Base-by-base conservation (phyloP, 2,329 filamentous ascomycete genomes). In the Fusarium udum region DNA sequence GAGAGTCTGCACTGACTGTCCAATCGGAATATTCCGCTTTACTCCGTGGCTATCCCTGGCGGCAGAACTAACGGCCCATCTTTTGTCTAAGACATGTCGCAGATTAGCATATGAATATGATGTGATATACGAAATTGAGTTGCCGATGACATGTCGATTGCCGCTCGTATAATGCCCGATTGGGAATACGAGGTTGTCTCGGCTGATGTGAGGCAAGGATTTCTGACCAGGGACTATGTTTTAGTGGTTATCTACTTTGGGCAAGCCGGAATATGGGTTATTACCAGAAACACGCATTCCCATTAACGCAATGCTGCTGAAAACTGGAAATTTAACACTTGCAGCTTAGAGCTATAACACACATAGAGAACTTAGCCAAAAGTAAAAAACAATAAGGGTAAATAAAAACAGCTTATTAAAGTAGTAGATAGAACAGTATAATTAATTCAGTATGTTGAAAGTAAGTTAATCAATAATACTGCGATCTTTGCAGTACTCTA, bases 351-450 rank as follows among this genome's bases (percentile, higher is more conserved):
- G 12, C 0, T 40, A 15, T 4, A 15, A 14, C 2, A 4, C 14
- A 8, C 13, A 15, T 0, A 0, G 0, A n/a, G 0, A 15, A 10
- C 13, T 42, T 6, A n/a, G 8, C n/a, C n/a, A n/a, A n/a, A n/a
- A n/a, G n/a, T n/a, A n/a, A n/a, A n/a, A n/a, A n/a, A n/a, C n/a
- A n/a, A n/a, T n/a, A n/a, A n/a, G n/a, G n/a, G n/a, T 7, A 15
- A 13, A 39, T 11, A 13, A 9, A 40, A 9, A 15, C 4, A n/a
- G 0, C 39, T 8, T 3, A 40, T 3, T 40, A 40, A n/a, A 40
- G 10, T 40, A 6, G 3, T 40, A 15, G 4, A 40, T 4, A 15
- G 7, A 40, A 11, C 11, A n/a, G 12, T 20, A 1, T 20, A 6
- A 24, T 14, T 1, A 24, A 14, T 6, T 0, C 7, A 14, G 8